Percentiles rank a stretch among this genome's conserved stretches.
Conservation (phyloP, 2,329 filamentous ascomycete genomes). For the Aspergillaceae sp. region DNA sequence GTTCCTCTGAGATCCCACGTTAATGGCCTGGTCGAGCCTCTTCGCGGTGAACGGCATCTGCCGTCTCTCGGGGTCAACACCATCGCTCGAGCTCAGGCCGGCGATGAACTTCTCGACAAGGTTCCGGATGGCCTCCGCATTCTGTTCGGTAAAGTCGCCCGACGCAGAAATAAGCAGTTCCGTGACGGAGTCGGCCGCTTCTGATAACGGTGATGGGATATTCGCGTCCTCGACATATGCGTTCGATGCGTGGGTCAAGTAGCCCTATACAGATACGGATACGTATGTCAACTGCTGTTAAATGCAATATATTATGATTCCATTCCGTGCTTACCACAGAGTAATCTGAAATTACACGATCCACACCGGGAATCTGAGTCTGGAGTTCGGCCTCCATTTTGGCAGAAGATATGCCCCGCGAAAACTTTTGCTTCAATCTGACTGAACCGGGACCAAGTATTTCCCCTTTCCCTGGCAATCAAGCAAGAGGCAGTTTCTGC, state of each 20-base stretch:
- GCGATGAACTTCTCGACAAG: constrained; percentile 86
- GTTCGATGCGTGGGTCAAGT: constrained; percentile 85
- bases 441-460: too few relatives aligned
- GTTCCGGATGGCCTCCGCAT: constrained; percentile 69
- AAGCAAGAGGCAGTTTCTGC: background rate
- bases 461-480: background rate
- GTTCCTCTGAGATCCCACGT: constrained; percentile 87
- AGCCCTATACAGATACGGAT: constrained; percentile 47
- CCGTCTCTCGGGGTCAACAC: constrained; percentile 54
- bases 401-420: background rate
- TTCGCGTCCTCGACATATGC: constrained; percentile 65
- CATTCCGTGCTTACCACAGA: constrained; percentile 50
- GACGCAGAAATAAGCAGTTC: constrained; percentile 89
- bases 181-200: constrained; percentile 77
- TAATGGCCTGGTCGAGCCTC: constrained; percentile 86
- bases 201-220: constrained; percentile 66
- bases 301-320: background rate
- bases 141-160: constrained; percentile 62
- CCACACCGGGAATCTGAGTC: constrained; percentile 73
- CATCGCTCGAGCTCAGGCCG: constrained; percentile 66
- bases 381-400: constrained; percentile 82
- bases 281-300: too few relatives aligned
- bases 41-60: constrained; percentile 68
- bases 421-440: background rate
- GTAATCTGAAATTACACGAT: constrained; percentile 83